Evolutionary conservation across 2,329 filamentous ascomycete genomes (phyloP).

Genomic region (Zalaria obscura): DNA sequence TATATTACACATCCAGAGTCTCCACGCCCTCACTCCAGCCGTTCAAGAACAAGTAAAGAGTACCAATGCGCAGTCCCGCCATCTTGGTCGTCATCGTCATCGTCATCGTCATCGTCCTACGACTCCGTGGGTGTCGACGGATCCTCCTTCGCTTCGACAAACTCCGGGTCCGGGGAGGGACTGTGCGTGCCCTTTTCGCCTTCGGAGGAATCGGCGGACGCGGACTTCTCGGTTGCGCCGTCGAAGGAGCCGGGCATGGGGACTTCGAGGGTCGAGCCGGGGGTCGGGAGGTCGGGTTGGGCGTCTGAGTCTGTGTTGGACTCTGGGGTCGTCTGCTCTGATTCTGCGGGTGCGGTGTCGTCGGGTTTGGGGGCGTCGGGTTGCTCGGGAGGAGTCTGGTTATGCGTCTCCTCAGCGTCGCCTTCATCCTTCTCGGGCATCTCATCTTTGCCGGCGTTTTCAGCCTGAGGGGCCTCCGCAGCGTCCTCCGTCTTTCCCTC

Average conservation of each 20-base stretch:
- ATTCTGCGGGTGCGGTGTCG: neutral
- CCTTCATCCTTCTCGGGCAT: slow-evolving; percentile 1
- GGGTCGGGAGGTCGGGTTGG: neutral
- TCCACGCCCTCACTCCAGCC: no score
- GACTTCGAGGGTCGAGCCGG: neutral
- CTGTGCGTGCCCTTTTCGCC: slow-evolving; percentile 6
- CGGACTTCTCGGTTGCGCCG: slow-evolving; percentile 5
- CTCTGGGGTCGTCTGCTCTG: neutral
- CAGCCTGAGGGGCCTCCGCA: slow-evolving; percentile 9
- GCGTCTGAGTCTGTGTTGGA: no score
- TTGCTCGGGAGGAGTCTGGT: neutral
- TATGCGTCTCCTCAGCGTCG: neutral
- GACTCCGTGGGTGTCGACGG: slow-evolving; percentile 6
- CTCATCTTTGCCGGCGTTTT: slow-evolving; percentile 3
- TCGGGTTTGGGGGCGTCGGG: neutral
- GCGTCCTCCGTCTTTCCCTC: slow-evolving; percentile 3
- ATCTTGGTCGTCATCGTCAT: no score
- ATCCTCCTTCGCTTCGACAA: slow-evolving; percentile 18
- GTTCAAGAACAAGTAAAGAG: no score
- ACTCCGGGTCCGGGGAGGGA: slow-evolving; percentile 12
- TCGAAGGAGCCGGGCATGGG: neutral
- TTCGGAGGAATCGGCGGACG: neutral
- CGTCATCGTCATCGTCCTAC: neutral
- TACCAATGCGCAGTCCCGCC: no score
- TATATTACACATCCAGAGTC: no score